Base-by-base conservation (phyloP, 257 asterid species). In the Primulina eburnea region DNA sequence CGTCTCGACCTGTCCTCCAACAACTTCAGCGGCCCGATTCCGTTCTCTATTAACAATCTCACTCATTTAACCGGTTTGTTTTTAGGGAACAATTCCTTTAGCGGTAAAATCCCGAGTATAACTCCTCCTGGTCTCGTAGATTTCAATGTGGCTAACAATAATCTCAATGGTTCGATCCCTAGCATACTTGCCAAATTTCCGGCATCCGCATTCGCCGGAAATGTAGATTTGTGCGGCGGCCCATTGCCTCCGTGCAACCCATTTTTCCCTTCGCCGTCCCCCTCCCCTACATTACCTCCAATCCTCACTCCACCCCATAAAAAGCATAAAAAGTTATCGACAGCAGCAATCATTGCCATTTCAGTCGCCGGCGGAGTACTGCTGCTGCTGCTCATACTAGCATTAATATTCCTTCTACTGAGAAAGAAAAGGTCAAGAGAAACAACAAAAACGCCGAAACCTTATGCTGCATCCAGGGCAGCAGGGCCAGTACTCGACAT, bases 151-250 rank as follows among this genome's bases (percentile, higher is more conserved):
- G 76, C 97, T 1, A 75, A 80, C 61, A 94, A 94, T 73, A 87
- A 69, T 7, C 90, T 94, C 47, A 94, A 89, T 57, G 99, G 99
- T n/a, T 94, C 98, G 29, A 82, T 94, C 65, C 99, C 99, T 4
- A 29, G 70, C 16, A 76, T 87, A 1, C 84, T 91, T 0, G 76
- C 95, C 0, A 83, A 32, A 32, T 94, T 89, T 62, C 91, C 91
- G 21, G 65, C 72, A 0, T 68, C 99, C 0, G 64, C 99, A n/a
- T 93, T 93, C 12, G 53, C 97, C 0, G 90, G 94, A 8, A 94
- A 94, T 72, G 21, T 88, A 38, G 77, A 79, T 26, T 78, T 94
- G 7, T 94, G 99, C 79, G 99, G 97, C 18, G 74, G 80, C 0
- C 99, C 99, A 16, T 67, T 94, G 76, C 87, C 90, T 4, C 86